Percentiles rank a stretch among this genome's conserved stretches.
phyloP scores from a whole-genome alignment of 129 eudicot species.

The Pittosporum tobira region DNA sequence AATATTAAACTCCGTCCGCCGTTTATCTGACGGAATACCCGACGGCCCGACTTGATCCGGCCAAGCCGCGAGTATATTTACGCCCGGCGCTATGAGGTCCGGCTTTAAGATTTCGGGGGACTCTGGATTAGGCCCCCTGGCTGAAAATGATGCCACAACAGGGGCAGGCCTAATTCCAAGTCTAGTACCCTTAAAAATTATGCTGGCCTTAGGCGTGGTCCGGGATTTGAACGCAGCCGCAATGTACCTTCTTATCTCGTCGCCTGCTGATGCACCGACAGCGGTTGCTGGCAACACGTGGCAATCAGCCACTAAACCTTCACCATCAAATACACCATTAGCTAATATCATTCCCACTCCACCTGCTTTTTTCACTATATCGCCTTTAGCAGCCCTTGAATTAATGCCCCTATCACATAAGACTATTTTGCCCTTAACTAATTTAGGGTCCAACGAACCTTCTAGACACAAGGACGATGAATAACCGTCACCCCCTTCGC shows the following conservation, averaged over 20 bases:
- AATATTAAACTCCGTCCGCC: conserved; percentile 72
- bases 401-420: conserved; percentile 88
- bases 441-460: conserved; percentile 57
- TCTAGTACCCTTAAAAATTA: conserved; percentile 63
- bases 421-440: conserved; percentile 69
- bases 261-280: conserved; percentile 67
- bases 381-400: conserved; percentile 79
- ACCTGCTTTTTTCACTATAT: conserved; percentile 81
- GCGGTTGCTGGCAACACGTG: conserved; percentile 83
- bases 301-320: conserved; percentile 90
- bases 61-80: conserved; percentile 92
- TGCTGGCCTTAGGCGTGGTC: conserved; percentile 48
- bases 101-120: conserved; percentile 86
- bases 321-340: conserved; percentile 89
- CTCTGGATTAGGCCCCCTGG: conserved; percentile 88
- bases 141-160: conserved; percentile 82
- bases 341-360: conserved; percentile 89
- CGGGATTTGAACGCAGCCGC: conserved; percentile 27
- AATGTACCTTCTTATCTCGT: conserved; percentile 62
- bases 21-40: conserved; percentile 56
- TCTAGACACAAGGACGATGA: conserved; percentile 84
- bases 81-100: conserved; percentile 85
- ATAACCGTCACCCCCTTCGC: conserved; percentile 70
- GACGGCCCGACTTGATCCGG: conserved; percentile 81
- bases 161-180: conserved; percentile 78